Evolutionary conservation across 1,284 basidiomycete species (phyloP), one percentile per base, ranked within the genome.

Genomic region (Kwoniella shivajii): DNA sequence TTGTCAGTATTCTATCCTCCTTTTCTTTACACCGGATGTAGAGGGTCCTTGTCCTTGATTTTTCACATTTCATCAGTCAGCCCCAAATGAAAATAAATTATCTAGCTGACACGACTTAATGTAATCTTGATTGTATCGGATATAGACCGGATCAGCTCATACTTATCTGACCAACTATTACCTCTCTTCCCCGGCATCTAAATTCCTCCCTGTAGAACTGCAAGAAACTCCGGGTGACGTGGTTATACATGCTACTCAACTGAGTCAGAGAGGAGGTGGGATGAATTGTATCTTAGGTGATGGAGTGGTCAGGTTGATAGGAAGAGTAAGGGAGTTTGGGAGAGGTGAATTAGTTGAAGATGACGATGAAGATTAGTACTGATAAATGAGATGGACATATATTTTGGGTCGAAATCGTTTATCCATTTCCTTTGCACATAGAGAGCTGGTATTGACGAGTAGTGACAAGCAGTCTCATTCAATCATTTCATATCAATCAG

Each of bases 111-210:
- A n/a, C n/a, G n/a, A n/a, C n/a, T n/a, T n/a, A n/a, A n/a, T n/a
- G n/a, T n/a, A n/a, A n/a, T n/a, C n/a, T n/a, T n/a, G n/a, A n/a
- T 20, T 45, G 3, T 38, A 14, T 16, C 16, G 20, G 24, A 16
- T 6, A 7, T 52, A 74, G 71, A 71, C 68, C 10, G 72, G 72
- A 31, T 64, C 69, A 1, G 72, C 68, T 9, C 67, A 70, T 53
- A 65, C 71, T 6, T 64, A 60, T 33, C 48, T 74, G 2, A 65
- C 69, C 10, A 61, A 63, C 2, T 74, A 69, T 54, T 73, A 72
- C 57, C 68, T 72, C 55, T 39, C 49, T 22, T 61, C 66, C 9
- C 47, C 56, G 14, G 56, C 59, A 4, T 50, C 43, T 5, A 20
- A 44, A 18, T 57, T 60, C 14, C 55, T 66, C n/a, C 63, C 65